phyloP scores from a whole-genome alignment of 352 stramenopile species.

The Phytophthora foliorum region DNA sequence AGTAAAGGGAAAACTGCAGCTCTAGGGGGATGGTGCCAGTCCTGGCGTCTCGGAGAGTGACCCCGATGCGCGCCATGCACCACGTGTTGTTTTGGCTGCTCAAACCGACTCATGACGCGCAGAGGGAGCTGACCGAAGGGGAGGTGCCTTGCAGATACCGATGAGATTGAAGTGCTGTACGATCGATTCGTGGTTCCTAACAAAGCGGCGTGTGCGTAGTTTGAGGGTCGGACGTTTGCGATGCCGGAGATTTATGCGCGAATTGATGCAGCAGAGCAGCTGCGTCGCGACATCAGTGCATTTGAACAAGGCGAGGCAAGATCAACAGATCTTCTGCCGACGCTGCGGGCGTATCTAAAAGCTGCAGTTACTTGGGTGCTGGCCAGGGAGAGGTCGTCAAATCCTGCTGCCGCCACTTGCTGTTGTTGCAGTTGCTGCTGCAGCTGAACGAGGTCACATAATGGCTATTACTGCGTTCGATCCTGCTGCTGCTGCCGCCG shows the following conservation, averaged over 20 bases:
- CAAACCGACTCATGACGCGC: constrained; percentile 24
- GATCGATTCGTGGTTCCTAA: constrained; percentile 34
- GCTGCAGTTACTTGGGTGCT: constrained; percentile 97
- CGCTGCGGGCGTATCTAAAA: constrained; percentile 97
- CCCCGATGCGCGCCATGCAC: constrained; percentile 40
- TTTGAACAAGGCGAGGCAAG: constrained; percentile 18
- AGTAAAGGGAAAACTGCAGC: constrained; percentile 32
- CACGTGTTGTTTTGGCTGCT: constrained; percentile 73
- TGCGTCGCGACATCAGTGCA: constrained; percentile 32
- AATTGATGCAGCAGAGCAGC: constrained; percentile 53
- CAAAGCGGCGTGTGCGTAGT: neutral
- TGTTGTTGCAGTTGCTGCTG: too few species aligned
- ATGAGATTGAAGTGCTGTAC: constrained; percentile 71
- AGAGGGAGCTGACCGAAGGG: neutral
- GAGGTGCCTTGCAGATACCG: constrained; percentile 44
- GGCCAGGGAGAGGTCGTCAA: constrained; percentile 84
- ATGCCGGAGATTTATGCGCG: constrained; percentile 66
- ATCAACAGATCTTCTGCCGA: constrained; percentile 66
- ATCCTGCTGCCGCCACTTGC: too few species aligned
- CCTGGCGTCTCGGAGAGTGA: constrained; percentile 12
- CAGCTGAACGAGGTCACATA: too few species aligned
- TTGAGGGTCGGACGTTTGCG: constrained; percentile 42
- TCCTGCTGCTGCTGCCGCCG: too few species aligned
- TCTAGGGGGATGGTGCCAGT: constrained; percentile 9
- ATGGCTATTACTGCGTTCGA: too few species aligned